Conservation (phyloP, 1,284 basidiomycete genomes). For the Leccinum pachyderme region DNA sequence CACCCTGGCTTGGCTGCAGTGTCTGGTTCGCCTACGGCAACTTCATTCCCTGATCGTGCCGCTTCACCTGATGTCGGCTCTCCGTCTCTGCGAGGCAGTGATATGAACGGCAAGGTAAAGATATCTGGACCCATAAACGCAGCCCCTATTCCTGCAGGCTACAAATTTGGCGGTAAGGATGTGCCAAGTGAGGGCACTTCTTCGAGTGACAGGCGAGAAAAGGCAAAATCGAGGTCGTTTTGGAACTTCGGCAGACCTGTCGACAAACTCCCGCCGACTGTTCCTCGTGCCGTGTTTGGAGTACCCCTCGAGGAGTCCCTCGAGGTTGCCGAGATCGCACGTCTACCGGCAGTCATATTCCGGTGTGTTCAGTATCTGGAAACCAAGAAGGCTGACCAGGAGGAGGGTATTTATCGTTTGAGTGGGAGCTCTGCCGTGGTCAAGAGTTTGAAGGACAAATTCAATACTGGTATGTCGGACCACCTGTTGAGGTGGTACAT, state of each 20-base stretch:
- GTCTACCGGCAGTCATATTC: constrained; percentile 93
- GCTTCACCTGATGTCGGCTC: constrained; percentile 58
- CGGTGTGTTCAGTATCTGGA: constrained; percentile 90
- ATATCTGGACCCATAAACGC: constrained; percentile 91
- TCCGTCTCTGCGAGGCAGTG: constrained; percentile 33
- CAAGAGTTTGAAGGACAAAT: constrained; percentile 90
- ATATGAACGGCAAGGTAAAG: constrained; percentile 60
- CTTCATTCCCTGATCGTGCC: constrained; percentile 47
- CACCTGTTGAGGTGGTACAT: constrained; percentile 7
- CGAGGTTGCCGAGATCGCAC: constrained; percentile 84
- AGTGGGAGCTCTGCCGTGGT: constrained; percentile 93
- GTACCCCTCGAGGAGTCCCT: constrained; percentile 87
- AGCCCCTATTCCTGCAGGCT: constrained; percentile 81
- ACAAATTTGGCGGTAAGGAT: constrained; percentile 82
- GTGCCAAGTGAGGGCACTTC: constrained; percentile 44
- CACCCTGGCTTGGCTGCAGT: constrained; percentile 52
- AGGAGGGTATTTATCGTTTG: constrained; percentile 97
- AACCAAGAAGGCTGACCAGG: constrained; percentile 87
- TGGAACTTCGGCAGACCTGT: constrained; percentile 76
- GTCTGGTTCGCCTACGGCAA: constrained; percentile 43
- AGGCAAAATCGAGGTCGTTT: constrained; percentile 86
- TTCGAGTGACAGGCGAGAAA: constrained; percentile 71
- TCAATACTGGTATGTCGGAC: constrained; percentile 71
- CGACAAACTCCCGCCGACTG: constrained; percentile 42
- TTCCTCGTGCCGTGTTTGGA: constrained; percentile 83